These are phyloP conservation scores for Solanum stenotomum DNA, from an alignment of 257 asterid species.

Conservation along the genomic window DNA sequence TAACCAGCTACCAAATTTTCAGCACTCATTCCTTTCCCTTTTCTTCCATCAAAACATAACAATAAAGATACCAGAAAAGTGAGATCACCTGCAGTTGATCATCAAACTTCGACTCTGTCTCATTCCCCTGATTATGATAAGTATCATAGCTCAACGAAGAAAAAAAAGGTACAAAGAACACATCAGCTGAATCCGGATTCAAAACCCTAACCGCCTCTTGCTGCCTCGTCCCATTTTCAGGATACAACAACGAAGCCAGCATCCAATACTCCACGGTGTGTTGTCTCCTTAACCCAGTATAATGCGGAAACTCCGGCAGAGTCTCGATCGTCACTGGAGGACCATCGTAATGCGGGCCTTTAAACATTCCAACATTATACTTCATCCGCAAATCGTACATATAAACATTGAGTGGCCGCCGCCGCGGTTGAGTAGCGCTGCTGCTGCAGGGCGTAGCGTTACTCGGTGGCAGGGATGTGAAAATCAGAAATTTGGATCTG, in stretches of 20 bases:
- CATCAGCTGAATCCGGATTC: conserved; percentile 70
- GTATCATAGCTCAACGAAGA: conserved; percentile 70
- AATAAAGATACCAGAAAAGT: neutral
- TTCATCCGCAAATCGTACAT: conserved; percentile 40
- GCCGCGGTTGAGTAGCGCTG: neutral
- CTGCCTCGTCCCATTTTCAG: neutral
- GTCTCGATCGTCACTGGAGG: conserved; percentile 25
- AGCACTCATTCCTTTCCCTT: neutral
- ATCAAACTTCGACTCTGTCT: conserved; percentile 42
- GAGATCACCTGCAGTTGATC: conserved; percentile 66
- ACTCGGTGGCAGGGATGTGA: conserved; percentile 1
- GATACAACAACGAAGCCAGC: conserved; percentile 40
- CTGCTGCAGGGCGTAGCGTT: conserved; percentile 14
- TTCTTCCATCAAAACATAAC: neutral
- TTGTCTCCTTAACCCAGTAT: conserved; percentile 30
- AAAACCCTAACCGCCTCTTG: conserved; percentile 61
- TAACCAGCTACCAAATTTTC: neutral
- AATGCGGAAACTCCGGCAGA: conserved; percentile 30
- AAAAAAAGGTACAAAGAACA: conserved; percentile 80
- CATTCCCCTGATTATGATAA: conserved; percentile 47
- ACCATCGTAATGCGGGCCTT: neutral
- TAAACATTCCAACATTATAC: conserved; percentile 37
- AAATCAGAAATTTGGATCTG: conserved; percentile 7
- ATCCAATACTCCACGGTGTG: conserved; percentile 54
- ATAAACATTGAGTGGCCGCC: conserved; percentile 20